Base-by-base conservation (phyloP, 1,284 basidiomycete genomes). In the Cystobasidium pallidum region DNA sequence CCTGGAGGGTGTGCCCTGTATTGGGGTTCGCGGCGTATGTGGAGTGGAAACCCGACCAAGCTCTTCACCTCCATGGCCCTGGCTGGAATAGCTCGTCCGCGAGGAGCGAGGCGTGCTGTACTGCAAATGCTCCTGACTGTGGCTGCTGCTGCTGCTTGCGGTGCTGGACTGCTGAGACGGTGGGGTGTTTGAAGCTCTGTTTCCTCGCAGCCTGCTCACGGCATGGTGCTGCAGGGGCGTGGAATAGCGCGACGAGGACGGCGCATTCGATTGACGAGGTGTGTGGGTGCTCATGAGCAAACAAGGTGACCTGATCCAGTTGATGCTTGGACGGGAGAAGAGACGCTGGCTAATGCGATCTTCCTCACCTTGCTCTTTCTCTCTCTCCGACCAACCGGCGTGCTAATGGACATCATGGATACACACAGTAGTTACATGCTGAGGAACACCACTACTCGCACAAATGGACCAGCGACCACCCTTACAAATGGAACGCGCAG, bases 181-280 rank as follows among this genome's bases (percentile, higher is more conserved):
- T 19, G 62, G 47, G 13, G 62, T 47, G 19, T 45, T 28, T 6
- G 55, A 58, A 19, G 21, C 26, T n/a, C 43, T 41, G 51, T 32
- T 39, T 36, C 45, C 30, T 55, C 51, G 24, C 11, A 66, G 49
- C 26, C 64, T 47, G 17, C 43, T 26, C 15, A 66, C 64, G 47
- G 47, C 49, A 8, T 47, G 34, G 51, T 66, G 64, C 64, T 66
- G 64, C 51, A 61, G 43, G 13, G 64, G 64, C 32, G 64, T 66
- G 19, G 64, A 66, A 41, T 32, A 66, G 49, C 64, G 63, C 63
- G 32, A 65, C 28, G 63, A 52, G 21, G 63, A 51, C 26, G 7
- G 26, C 39, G 43, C 43, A 45, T 45, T 45, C 19, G 43, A 17
- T 17, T 45, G 43, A 17, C 43, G 43, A n/a, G 43, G 43, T 19